Evolutionary conservation across 768 basidiomycete genomes (phyloP), one percentile per base, ranked within the genome.

Genomic region (Hemileccinum rubropunctum): DNA sequence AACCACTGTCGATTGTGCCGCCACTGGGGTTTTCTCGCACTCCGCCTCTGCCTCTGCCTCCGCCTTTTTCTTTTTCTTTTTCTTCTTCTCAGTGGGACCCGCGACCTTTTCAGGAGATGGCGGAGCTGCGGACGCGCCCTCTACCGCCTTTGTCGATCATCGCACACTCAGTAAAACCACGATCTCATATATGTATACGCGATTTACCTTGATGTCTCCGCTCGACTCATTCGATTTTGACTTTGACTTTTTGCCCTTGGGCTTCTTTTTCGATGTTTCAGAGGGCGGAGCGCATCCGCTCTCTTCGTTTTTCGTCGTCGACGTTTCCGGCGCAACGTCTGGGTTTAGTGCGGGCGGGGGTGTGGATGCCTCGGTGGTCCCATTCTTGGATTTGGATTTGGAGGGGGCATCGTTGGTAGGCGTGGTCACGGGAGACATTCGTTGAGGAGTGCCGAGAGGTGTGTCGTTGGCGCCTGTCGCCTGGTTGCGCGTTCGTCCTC

Each of bases 401-500:
- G 47, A 34, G 6, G 56, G 30, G 21, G 50, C 26, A 10, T 44
- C 45, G 18, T 51, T 51, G 18, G 60, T 33, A 32, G 66, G 58
- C 27, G 65, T 51, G n/a, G 66, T 60, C 42, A 73, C 54, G 23
- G 79, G 72, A 38, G 75, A 73, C 75, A 78, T 78, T 60, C 77
- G 76, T 33, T 52, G 58, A 8, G 84, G 81, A 14, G 81, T 76
- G 47, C 88, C 88, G 47, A 91, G 71, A 35, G 87, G 88, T 28
- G 79, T 86, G 60, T 67, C 77, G 58, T 91, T 91, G 59, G 86
- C 80, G 53, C 88, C 88, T 39, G 84, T 84, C 2, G 65, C 59
- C 47, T 52, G 27, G 15, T 51, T 46, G 48, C 62, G 51, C 6
- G 54, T 56, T 43, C 15, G 58, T 41, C 66, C 55, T 32, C 70